Conservation (phyloP, 2,329 filamentous ascomycete species). For the Aspergillus sp. region DNA sequence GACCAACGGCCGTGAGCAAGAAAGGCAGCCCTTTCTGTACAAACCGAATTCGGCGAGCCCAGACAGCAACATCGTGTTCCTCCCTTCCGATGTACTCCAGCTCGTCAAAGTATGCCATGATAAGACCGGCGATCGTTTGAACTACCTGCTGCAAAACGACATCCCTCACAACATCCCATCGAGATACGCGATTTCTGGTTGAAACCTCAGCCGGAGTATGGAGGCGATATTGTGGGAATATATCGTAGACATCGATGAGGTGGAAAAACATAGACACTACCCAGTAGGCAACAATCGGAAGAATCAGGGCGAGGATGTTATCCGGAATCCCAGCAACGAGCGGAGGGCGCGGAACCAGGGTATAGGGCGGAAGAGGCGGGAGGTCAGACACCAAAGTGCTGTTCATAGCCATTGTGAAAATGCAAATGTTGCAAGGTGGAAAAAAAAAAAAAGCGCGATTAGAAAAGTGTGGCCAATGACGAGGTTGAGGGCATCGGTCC, state of each 20-base stretch:
- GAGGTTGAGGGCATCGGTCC: slow-evolving; percentile 10
- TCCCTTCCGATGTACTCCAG: slow-evolving; percentile 73
- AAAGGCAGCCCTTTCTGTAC: slow-evolving; percentile 75
- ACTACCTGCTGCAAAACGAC: slow-evolving; percentile 90
- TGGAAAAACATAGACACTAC: slow-evolving; percentile 81
- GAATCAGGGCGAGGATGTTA: slow-evolving; percentile 71
- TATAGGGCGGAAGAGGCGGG: slow-evolving; percentile 83
- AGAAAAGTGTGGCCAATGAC: not conserved
- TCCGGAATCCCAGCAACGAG: slow-evolving; percentile 79
- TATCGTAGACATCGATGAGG: slow-evolving; percentile 77
- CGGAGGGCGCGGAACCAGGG: slow-evolving; percentile 66
- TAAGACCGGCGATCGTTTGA: slow-evolving; percentile 70
- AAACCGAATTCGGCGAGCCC: slow-evolving; percentile 79
- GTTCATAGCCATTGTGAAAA: slow-evolving; percentile 35
- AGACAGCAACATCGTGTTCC: slow-evolving; percentile 83
- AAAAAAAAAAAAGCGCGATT: slow-evolving; percentile 1
- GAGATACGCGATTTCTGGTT: slow-evolving; percentile 81
- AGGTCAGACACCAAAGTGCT: slow-evolving; percentile 54
- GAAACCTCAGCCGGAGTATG: slow-evolving; percentile 91
- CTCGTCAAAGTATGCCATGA: slow-evolving; percentile 70
- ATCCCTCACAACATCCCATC: slow-evolving; percentile 84
- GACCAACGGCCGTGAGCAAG: slow-evolving; percentile 68
- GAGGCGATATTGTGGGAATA: slow-evolving; percentile 86
- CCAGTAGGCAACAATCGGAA: slow-evolving; percentile 88
- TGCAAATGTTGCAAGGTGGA: slow-evolving; percentile 9